Evolutionary conservation across 2,329 filamentous ascomycete species (phyloP).

Genomic region (Niveomyces coronatus): DNA sequence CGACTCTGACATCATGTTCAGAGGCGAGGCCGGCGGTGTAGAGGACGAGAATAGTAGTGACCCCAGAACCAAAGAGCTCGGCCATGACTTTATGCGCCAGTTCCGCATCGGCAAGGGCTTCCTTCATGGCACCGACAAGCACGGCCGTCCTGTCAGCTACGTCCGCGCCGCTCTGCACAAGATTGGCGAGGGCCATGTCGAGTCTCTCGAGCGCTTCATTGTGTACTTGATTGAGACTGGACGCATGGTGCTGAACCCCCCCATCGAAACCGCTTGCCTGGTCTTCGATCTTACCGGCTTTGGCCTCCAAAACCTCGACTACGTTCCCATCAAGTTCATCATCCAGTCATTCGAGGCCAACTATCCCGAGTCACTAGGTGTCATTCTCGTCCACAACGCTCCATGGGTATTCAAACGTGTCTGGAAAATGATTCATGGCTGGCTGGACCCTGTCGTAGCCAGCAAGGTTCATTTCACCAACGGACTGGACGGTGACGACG

Average conservation of each 20-base stretch:
- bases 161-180: conserved; percentile 25
- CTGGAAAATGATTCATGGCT: conserved; percentile 59
- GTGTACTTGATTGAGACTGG: conserved; percentile 29
- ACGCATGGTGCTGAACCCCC: conserved; percentile 11
- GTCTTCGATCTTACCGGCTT: conserved; percentile 67
- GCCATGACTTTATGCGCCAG: conserved; percentile 24
- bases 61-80: conserved; percentile 4
- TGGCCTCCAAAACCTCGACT: conserved; percentile 65
- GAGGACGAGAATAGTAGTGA: conserved; percentile 17
- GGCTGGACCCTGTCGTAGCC: conserved; percentile 67
- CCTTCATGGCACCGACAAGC: conserved; percentile 25
- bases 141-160: conserved; percentile 26
- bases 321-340: conserved; percentile 66
- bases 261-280: conserved; percentile 25
- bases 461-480: conserved; percentile 62
- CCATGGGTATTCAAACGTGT: conserved; percentile 56
- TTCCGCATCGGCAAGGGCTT: conserved; percentile 28
- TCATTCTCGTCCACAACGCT: conserved; percentile 63
- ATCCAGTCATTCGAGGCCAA: conserved; percentile 72
- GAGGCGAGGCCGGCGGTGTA: conserved; percentile 23
- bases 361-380: conserved; percentile 62
- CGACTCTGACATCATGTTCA: conserved; percentile 21
- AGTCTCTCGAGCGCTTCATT: conserved; percentile 27
- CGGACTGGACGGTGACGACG: conserved; percentile 48
- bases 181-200: conserved; percentile 21